Evolutionary conservation across 2,329 filamentous ascomycete species (phyloP).

Genomic region (Cercospora beticola): DNA sequence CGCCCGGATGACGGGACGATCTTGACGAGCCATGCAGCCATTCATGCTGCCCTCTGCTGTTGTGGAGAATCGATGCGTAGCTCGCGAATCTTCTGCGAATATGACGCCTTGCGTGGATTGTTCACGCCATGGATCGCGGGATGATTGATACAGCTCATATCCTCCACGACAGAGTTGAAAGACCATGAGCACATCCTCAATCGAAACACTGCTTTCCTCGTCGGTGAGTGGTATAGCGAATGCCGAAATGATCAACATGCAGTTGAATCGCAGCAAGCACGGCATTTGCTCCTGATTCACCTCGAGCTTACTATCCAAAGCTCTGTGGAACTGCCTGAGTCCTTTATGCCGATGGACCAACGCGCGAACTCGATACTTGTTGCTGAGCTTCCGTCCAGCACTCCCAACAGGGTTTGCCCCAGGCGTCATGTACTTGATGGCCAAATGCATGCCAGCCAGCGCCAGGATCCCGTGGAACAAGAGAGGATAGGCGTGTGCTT

Average conservation of each 20-base stretch:
- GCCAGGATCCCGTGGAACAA: neutral
- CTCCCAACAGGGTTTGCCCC: neutral
- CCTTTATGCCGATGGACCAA: neutral
- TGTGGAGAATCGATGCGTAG: neutral
- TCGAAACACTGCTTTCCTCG: neutral
- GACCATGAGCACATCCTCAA: neutral
- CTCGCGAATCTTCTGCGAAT: neutral
- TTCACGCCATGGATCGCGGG: neutral
- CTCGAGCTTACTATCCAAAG: neutral
- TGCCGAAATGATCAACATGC: neutral
- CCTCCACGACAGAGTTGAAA: neutral
- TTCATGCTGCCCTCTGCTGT: neutral
- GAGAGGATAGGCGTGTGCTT: neutral
- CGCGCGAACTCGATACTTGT: neutral
- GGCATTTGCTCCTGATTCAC: neutral
- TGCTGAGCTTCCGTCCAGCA: neutral
- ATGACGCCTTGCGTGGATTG: neutral
- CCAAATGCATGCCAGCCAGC: neutral
- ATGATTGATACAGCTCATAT: neutral
- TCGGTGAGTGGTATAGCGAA: neutral
- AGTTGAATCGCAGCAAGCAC: neutral
- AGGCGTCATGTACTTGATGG: neutral
- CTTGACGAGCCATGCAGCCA: neutral
- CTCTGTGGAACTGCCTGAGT: neutral
- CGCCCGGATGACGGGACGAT: neutral